phyloP scores from a whole-genome alignment of 306 rosid species.

The Senna tora region DNA sequence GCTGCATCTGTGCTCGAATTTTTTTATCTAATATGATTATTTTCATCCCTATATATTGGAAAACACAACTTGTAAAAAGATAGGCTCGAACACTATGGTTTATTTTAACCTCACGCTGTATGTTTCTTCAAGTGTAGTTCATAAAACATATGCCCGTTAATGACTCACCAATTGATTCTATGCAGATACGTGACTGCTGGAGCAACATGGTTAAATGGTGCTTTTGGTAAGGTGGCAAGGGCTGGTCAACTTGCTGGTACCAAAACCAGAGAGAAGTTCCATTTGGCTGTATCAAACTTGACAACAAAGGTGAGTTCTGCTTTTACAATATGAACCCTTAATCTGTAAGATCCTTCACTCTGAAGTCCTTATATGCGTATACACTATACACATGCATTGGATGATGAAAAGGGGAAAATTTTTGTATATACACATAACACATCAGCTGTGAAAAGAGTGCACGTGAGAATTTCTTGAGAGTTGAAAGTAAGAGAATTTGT shows the following conservation, averaged over 20 bases:
- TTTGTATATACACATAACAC: not conserved
- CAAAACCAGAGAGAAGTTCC: slow-evolving; percentile 88
- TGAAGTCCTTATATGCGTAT: not conserved
- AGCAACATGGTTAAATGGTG: slow-evolving; percentile 89
- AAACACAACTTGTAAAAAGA: not conserved
- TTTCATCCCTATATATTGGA: not conserved
- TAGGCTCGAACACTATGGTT: not conserved
- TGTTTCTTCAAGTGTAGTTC: not conserved
- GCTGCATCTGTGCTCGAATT: not conserved
- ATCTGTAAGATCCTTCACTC: not conserved
- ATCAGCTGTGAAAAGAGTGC: not conserved
- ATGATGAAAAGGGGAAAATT: slow-evolving; percentile 18
- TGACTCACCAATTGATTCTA: slow-evolving; percentile 25
- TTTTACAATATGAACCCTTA: slow-evolving; percentile 10
- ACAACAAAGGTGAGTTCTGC: slow-evolving; percentile 65
- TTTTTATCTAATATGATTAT: not conserved
- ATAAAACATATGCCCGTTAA: slow-evolving; percentile 6
- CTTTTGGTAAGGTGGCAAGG: slow-evolving; percentile 83
- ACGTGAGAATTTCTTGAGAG: not conserved
- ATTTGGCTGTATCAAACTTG: slow-evolving; percentile 81
- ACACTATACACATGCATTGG: not conserved
- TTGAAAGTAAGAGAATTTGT: not conserved
- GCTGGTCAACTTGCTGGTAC: slow-evolving; percentile 87
- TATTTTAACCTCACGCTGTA: not conserved
- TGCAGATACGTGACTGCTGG: slow-evolving; percentile 86